These are phyloP conservation scores for Hypericum perforatum DNA, from an alignment of 345 rosid genomes.

Conservation along the genomic window DNA sequence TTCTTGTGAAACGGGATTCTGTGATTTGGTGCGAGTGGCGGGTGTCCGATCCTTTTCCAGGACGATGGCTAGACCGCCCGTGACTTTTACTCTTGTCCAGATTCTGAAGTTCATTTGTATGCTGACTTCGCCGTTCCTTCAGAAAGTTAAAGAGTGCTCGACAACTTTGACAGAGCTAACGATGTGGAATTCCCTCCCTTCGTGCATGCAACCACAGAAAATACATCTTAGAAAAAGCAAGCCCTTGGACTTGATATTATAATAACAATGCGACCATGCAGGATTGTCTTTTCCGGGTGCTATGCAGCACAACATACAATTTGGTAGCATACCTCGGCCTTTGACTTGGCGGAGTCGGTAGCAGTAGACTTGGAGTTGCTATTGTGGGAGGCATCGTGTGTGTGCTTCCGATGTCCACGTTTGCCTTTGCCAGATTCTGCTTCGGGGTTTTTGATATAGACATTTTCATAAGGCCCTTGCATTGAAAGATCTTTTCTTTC, in stretches of 20 bases:
- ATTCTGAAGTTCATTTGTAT: conserved; percentile 17
- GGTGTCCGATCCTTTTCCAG: too few relatives aligned
- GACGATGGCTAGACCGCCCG: too few relatives aligned
- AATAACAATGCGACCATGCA: too few relatives aligned
- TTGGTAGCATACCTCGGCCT: conserved; percentile 53
- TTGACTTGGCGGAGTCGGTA: conserved; percentile 33
- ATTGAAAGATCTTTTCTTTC: conserved; percentile 23
- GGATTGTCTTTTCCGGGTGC: too few relatives aligned
- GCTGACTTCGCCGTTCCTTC: conserved; percentile 68
- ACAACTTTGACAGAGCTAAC: conserved; percentile 65
- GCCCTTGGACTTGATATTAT: too few relatives aligned
- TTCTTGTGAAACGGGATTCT: too few relatives aligned
- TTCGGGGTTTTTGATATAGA: conserved; percentile 31
- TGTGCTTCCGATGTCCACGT: conserved; percentile 26
- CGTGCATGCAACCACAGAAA: not conserved
- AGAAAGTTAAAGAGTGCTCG: conserved; percentile 71
- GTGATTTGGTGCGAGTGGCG: too few relatives aligned
- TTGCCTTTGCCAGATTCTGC: conserved; percentile 21
- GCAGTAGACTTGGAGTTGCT: conserved; percentile 24
- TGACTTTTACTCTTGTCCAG: too few relatives aligned
- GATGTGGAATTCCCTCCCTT: conserved; percentile 48
- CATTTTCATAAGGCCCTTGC: conserved; percentile 27
- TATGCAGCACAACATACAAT: not conserved
- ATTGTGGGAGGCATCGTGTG: conserved; percentile 24
- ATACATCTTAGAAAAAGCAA: too few relatives aligned